Base-by-base conservation (phyloP, 1,284 basidiomycete genomes). In the Ceratobasidium sp. region DNA sequence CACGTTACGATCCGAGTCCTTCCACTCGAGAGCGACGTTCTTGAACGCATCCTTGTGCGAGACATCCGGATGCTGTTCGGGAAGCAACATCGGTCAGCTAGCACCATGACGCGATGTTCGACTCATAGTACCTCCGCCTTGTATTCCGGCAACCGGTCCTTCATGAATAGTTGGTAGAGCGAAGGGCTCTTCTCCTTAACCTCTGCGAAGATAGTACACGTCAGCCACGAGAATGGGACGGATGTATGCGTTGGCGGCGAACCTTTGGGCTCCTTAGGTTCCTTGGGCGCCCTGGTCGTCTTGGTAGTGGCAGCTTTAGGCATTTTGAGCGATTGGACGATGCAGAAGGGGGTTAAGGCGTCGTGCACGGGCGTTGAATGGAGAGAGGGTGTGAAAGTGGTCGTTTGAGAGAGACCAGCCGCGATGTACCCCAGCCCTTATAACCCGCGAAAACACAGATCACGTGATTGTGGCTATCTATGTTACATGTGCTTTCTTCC, bases 31-130 rank as follows among this genome's bases (percentile, higher is more conserved):
- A 37, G 68, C 68, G 8, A 74, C 71, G 7, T 19, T 22, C 39
- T 24, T 48, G 59, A 74, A 74, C n/a, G 71, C 71, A 2, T 74
- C 71, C 71, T 74, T 74, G 71, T 74, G 71, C 19, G 59, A 19
- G 34, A 63, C 62, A n/a, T 51, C 71, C 41, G 71, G 71, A 51
- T 74, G 5, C 71, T 71, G 68, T 46, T 48, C 24, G 41, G 37
- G 31, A 48, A 31, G 1, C 39, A 46, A 31, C n/a, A 49, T 71
- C 29, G 43, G 68, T 31, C 11, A n/a, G 29, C 9, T 24, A n/a
- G 51, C 27, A n/a, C 34, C 19, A 43, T 39, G 43, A 49, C 41
- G 22, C 56, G 34, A 37, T 58, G 37, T 58, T 48, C 16, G 37
- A 37, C n/a, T 27, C 6, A 71, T 48, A 39, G 14, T 61, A 71